Percentiles rank a stretch among this genome's conserved stretches.
Conservation (phyloP, 495 filamentous ascomycete genomes). For the Aspergillus carlsbadensis region DNA sequence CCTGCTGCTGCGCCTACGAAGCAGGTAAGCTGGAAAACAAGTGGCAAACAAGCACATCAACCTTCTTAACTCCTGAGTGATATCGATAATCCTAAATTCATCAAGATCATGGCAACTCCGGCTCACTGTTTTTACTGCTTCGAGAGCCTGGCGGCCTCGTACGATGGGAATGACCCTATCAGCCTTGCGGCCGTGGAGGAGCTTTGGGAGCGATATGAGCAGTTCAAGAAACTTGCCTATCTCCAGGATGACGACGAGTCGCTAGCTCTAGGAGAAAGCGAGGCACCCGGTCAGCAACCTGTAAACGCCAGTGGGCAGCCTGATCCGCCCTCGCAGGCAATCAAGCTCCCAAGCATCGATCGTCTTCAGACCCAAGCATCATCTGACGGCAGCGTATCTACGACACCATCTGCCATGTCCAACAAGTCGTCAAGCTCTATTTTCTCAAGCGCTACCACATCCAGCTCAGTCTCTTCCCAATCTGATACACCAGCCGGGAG, state of each 20-base stretch:
- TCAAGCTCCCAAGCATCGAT: conserved; percentile 34
- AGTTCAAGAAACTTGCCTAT: conserved; percentile 37
- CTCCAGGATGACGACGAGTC: conserved; percentile 28
- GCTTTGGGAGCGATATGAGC: conserved; percentile 62
- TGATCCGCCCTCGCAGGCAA: conserved; percentile 25
- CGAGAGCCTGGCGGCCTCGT: conserved; percentile 69
- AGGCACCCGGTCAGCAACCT: conserved; percentile 15
- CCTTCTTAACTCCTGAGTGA: neutral
- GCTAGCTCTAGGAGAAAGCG: conserved; percentile 19
- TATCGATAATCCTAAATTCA: neutral
- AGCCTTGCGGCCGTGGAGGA: conserved; percentile 65
- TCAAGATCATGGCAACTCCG: conserved; percentile 66
- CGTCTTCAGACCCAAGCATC: conserved; percentile 35
- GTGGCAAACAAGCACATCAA: neutral
- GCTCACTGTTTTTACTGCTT: conserved; percentile 92
- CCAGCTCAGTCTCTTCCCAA: conserved; percentile 38
- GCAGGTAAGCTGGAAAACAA: neutral
- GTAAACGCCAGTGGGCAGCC: conserved; percentile 28
- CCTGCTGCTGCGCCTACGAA: neutral
- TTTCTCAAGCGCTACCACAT: conserved; percentile 46
- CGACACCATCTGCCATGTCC: conserved; percentile 44
- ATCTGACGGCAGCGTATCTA: conserved; percentile 46
- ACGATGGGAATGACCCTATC: conserved; percentile 57
- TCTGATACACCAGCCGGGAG: conserved; percentile 19
- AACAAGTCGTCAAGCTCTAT: conserved; percentile 42